Evolutionary conservation across 2,329 filamentous ascomycete species (phyloP).

Genomic region (Penicillium concentricum): DNA sequence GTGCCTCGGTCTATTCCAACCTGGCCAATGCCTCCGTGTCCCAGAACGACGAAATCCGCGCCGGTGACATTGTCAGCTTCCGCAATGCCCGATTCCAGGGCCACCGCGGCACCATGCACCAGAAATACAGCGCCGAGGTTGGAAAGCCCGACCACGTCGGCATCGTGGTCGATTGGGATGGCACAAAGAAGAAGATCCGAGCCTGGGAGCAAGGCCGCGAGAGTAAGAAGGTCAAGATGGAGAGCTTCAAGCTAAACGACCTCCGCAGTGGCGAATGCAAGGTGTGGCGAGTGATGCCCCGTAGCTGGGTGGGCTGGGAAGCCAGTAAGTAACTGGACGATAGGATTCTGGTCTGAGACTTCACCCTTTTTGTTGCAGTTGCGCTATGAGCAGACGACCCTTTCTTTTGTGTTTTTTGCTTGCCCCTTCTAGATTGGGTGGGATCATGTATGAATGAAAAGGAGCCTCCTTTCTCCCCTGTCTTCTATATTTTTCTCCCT

Average conservation of each 20-base stretch:
- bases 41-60: constrained; percentile 87
- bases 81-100: constrained; percentile 94
- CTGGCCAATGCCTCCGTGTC: constrained; percentile 89
- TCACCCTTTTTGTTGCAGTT: not conserved
- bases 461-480: constrained; percentile 8
- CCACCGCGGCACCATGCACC: constrained; percentile 91
- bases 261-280: constrained; percentile 90
- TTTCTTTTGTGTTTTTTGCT: constrained; percentile 7
- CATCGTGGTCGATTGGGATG: constrained; percentile 94
- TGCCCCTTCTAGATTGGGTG: constrained; percentile 14
- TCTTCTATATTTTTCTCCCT: constrained; percentile 9
- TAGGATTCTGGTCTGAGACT: not conserved
- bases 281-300: constrained; percentile 93
- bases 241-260: constrained; percentile 93
- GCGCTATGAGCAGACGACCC: constrained; percentile 10
- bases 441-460: constrained; percentile 20
- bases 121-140: constrained; percentile 86
- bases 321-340: constrained; percentile 12
- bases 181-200: constrained; percentile 94
- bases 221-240: constrained; percentile 87
- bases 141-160: constrained; percentile 87
- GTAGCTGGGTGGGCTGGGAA: constrained; percentile 90
- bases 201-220: constrained; percentile 95
- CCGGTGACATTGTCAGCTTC: constrained; percentile 88
- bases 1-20: constrained; percentile 90